phyloP scores from a whole-genome alignment of 2,329 filamentous ascomycete species.

The Parascedosporium putredinis region DNA sequence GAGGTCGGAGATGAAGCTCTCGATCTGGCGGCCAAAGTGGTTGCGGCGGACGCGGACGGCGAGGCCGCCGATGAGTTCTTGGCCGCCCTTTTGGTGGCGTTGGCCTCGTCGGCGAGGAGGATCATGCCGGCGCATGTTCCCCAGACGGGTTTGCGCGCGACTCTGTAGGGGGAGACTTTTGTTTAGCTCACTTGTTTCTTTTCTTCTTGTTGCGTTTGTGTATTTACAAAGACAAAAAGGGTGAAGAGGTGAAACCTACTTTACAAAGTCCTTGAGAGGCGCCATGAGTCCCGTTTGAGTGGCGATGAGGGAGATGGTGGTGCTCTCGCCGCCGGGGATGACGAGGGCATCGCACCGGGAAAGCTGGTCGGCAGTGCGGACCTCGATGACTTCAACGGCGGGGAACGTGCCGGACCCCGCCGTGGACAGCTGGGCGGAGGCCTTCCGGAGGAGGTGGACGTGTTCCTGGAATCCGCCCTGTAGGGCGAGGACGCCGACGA shows the following conservation, averaged over 20 bases:
- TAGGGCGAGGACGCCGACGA: conserved; percentile 58
- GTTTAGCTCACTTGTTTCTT: background rate
- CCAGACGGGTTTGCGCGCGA: conserved; percentile 75
- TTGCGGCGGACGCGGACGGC: conserved; percentile 87
- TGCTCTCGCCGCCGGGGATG: conserved; percentile 90
- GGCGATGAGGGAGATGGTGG: conserved; percentile 82
- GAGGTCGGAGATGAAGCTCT: conserved; percentile 75
- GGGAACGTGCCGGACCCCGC: conserved; percentile 14
- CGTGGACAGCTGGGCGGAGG: conserved; percentile 40
- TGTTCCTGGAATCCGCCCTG: conserved; percentile 94
- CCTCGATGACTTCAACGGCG: conserved; percentile 57
- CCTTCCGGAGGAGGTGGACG: conserved; percentile 61
- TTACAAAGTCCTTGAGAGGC: conserved; percentile 80
- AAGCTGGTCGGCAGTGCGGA: conserved; percentile 66
- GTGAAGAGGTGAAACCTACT: conserved; percentile 37
- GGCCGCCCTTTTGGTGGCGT: conserved; percentile 83
- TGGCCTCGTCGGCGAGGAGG: conserved; percentile 76
- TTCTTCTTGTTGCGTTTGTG: background rate
- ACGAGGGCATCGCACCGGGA: conserved; percentile 69
- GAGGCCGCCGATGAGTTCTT: conserved; percentile 86
- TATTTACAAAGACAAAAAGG: background rate
- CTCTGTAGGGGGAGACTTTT: conserved; percentile 32
- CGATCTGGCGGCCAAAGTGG: conserved; percentile 86
- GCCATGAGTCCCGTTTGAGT: conserved; percentile 71
- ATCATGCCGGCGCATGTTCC: conserved; percentile 95